Evolutionary conservation across 176 grass and related monocot species (phyloP).

Genomic region (Aegilops tauschii): DNA sequence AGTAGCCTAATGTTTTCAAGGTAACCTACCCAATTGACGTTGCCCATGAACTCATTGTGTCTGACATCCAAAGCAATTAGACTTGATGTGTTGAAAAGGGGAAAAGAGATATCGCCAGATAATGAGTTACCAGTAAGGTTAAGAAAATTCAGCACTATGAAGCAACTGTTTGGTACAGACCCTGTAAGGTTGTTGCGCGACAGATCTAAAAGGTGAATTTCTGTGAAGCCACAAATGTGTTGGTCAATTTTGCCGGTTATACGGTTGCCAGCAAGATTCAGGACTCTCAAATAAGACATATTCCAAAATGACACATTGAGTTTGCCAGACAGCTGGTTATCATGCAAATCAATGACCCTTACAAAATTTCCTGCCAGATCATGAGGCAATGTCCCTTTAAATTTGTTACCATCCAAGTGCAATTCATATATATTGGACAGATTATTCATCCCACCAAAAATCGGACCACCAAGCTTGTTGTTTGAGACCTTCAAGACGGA

Average conservation of each 20-base stretch:
- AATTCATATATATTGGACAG: too few species aligned
- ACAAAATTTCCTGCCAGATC: too few species aligned
- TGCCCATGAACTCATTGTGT: slow-evolving; percentile 11
- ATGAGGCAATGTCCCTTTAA: background rate
- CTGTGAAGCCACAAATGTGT: background rate
- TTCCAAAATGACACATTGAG: slow-evolving; percentile 16
- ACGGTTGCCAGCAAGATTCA: slow-evolving; percentile 10
- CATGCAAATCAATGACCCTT: slow-evolving; percentile 24
- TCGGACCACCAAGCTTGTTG: slow-evolving; percentile 19
- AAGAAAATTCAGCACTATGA: too few species aligned
- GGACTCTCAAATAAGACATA: background rate
- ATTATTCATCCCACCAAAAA: background rate
- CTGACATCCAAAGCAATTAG: background rate
- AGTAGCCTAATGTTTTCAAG: background rate
- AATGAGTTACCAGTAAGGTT: too few species aligned
- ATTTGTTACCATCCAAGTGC: background rate
- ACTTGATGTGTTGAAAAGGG: background rate
- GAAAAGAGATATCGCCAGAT: too few species aligned
- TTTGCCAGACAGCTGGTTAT: slow-evolving; percentile 1
- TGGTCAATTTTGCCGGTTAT: slow-evolving; percentile 6
- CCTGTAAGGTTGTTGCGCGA: background rate
- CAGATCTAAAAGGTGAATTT: background rate
- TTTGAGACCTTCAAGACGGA: background rate
- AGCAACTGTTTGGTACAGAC: too few species aligned
- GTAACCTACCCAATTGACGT: background rate